Evolutionary conservation across 495 filamentous ascomycete genomes (phyloP).

Genomic region (Penicillium bovifimosum): DNA sequence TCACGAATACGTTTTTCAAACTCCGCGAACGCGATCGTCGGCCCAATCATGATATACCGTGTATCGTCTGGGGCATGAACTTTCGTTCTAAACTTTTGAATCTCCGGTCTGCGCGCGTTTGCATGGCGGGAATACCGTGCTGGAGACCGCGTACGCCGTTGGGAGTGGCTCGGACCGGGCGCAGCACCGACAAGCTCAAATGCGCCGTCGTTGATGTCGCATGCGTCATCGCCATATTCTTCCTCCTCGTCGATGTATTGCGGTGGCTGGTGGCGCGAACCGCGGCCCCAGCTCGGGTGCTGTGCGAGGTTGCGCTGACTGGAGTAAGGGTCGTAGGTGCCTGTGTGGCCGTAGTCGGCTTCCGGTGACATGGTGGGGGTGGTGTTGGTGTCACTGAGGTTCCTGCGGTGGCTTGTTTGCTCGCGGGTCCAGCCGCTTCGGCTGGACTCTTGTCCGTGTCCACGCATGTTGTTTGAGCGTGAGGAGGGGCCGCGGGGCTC

Average conservation of each 20-base stretch:
- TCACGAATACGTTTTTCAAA: constrained; percentile 71
- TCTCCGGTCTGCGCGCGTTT: constrained; percentile 33
- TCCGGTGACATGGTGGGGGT: constrained; percentile 16
- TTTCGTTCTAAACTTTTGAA: constrained; percentile 74
- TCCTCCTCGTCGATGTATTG: constrained; percentile 70
- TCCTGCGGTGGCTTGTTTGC: constrained; percentile 25
- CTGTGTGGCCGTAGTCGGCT: constrained; percentile 53
- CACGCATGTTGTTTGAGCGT: constrained; percentile 23
- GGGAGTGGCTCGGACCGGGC: constrained; percentile 4
- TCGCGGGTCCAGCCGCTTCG: constrained; percentile 17
- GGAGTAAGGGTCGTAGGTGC: constrained; percentile 66
- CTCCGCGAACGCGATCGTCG: constrained; percentile 65
- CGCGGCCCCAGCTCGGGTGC: constrained; percentile 31
- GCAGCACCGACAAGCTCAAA: constrained; percentile 69
- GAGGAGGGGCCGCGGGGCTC: constrained; percentile 44
- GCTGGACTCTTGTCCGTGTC: constrained; percentile 15
- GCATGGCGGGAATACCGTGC: constrained; percentile 26
- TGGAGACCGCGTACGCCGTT: constrained; percentile 28
- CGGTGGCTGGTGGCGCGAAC: constrained; percentile 37
- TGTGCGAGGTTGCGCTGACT: constrained; percentile 17
- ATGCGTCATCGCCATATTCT: constrained; percentile 60
- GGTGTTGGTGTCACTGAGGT: constrained; percentile 30
- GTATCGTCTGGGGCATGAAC: constrained; percentile 82
- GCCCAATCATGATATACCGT: constrained; percentile 84
- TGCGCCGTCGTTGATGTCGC: constrained; percentile 65